phyloP scores from a whole-genome alignment of 2,329 filamentous ascomycete genomes.

The Ceratocystis diversiconidia region DNA sequence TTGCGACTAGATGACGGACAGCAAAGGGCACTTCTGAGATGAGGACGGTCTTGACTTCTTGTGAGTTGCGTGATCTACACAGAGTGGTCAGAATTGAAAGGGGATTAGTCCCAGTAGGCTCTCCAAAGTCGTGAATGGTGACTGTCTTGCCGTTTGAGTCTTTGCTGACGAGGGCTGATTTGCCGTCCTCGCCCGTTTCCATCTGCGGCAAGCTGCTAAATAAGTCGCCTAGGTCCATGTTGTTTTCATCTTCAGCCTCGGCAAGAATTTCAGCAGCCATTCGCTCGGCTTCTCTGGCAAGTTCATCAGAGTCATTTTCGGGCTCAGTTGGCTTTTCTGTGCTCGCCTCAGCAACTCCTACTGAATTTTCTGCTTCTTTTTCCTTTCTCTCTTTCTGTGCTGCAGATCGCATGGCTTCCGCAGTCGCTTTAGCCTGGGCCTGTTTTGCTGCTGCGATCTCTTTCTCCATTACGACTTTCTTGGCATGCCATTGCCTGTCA shows the following conservation, averaged over 20 bases:
- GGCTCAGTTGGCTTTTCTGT: not conserved
- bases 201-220: constrained; percentile 48
- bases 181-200: constrained; percentile 46
- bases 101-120: constrained; percentile 62
- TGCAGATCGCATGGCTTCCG: not conserved
- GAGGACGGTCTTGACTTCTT: constrained; percentile 50
- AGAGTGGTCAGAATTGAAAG: constrained; percentile 68
- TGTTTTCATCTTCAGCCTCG: constrained; percentile 42
- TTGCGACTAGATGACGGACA: constrained; percentile 58
- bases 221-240: constrained; percentile 31
- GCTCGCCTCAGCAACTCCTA: constrained; percentile 17
- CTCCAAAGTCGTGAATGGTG: constrained; percentile 66
- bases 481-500: constrained; percentile 49
- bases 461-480: constrained; percentile 45
- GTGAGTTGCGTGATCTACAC: constrained; percentile 68
- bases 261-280: constrained; percentile 46
- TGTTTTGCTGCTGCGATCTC: constrained; percentile 41
- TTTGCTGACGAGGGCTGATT: constrained; percentile 42
- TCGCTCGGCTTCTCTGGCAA: constrained; percentile 42
- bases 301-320: constrained; percentile 30
- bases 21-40: constrained; percentile 63
- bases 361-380: not conserved
- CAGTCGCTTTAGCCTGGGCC: constrained; percentile 23
- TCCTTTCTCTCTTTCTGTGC: not conserved
- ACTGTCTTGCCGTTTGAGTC: constrained; percentile 30